Base-by-base conservation (phyloP, 2,329 filamentous ascomycete species). In the Hymenoscyphus scutula region DNA sequence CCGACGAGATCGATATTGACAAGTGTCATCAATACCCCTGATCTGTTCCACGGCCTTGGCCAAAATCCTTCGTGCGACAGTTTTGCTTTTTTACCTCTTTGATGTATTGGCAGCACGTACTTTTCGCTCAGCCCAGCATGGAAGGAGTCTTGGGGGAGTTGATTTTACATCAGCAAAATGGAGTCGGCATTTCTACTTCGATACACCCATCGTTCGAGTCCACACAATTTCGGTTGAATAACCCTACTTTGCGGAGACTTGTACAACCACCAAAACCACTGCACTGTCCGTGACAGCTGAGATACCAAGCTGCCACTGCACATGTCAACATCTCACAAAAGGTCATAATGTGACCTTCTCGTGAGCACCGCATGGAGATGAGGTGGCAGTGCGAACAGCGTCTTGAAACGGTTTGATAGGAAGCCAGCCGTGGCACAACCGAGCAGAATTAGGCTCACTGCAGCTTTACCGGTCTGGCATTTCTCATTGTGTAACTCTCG, bases 321-420 rank as follows among this genome's bases (percentile, higher is more conserved):
- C 58, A 55, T 60, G 58, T 48, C 51, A 60, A 60, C 19, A 13
- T 55, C 37, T 23, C 59, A 56, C 38, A 48, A 45, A 57, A 25
- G 23, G 15, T 37, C 23, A 10, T 37, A 61, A 51, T 61, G 59
- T 61, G 53, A 61, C 41, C 53, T 25, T 61, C 59, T 61, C 59
- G 59, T 61, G 59, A 61, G 59, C 38, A 61, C 59, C 38, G 59
- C 59, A 61, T 61, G 59, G 59, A 51, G 2, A 51, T 53, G 59
- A 23, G 48, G 59, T 61, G 59, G 54, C 59, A 61, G 53, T 51
- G 38, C 25, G 27, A 27, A 19, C 27, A 48, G 23, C 15, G 19
- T 17, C n/a, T 38, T 27, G 54, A 57, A 61, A 48, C 53, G 19
- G 58, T 48, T 61, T 60, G 51, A 56, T 56, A 61, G 59, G 32